Evolutionary conservation across 768 basidiomycete species (phyloP), one percentile per base, ranked within the genome.

Genomic region (Kwoniella sp.): DNA sequence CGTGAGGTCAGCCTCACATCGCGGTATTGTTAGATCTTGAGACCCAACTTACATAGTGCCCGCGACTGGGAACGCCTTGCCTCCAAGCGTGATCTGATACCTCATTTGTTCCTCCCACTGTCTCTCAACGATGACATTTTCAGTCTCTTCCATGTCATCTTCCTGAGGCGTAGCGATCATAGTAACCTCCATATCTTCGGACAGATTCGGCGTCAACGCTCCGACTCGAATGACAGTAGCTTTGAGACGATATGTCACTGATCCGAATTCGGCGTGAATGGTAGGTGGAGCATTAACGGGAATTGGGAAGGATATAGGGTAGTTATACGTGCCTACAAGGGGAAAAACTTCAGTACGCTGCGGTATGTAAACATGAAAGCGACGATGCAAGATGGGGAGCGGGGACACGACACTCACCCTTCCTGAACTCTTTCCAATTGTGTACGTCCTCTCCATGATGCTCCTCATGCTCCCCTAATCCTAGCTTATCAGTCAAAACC

Each of bases 251-350:
- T 96, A 99, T 1, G 77, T 77, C 13, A 96, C 87, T 2, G 86
- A 84, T 9, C 93, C 95, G 68, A 86, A 89, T 40, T 88, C 85
- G 64, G 88, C 88, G 47, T 83, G 83, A 66, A 94, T 82, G 0
- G 88, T 87, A 1, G 95, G 91, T 2, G 93, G 92, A 2, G 88
- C 84, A 63, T 86, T 84, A 5, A 86, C 83, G 0, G 95, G 91
- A 59, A 99, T 87, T 19, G 87, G 83, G 78, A 97, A 93, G 15
- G 90, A 90, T 72, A 99, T 90, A 2, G 95, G 95, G 80, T 92
- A 98, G 19, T 89, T 91, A 77, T 98, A 97, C 5, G 87, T 89
- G 21, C 93, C 93, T 90, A 69, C 30, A 9, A 29, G 36, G 15
- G 44, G 25, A 24, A 12, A 58, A 63, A 22, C 53, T 22, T 30